Evolutionary conservation across 257 asterid genomes (phyloP), one percentile per base, ranked within the genome.

Genomic region (Gentiana dahurica): DNA sequence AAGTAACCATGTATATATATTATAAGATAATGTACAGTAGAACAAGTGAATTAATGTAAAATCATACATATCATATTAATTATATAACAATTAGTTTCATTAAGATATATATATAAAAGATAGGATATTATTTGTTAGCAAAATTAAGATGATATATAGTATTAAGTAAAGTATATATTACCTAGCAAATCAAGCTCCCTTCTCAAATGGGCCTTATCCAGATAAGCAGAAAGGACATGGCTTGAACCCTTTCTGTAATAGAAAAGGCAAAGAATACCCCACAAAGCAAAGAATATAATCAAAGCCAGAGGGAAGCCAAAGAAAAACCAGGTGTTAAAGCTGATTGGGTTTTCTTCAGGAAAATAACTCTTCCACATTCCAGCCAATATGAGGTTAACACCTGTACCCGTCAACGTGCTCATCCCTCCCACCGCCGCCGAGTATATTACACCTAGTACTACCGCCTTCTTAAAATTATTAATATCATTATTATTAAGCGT

Each of bases 361-460:
- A 78, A 90, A 39, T 90, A 90, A 43, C 89, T 84, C 87, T 79
- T 90, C 98, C 98, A 90, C 83, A 90, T 87, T 10, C 98, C 98
- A 8, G 77, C 91, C 94, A 90, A 51, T 75, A 90, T 82, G 4
- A 90, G 76, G 73, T 90, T 90, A 57, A 90, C 98, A 69, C 98
- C 98, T 60, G 96, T 90, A 55, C 98, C 98, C 0, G 95, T 90
- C 6, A 87, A 77, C 1, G 98, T 90, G 77, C 96, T 84, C 83
- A 90, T 84, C 50, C 98, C 98, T 1, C 98, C 98, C 0, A 87
- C 64, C 1, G 95, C 78, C 12, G 98, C 85, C 2, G 89, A 74
- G 77, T 84, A 90, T 37, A 60, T 84, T 0, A 87, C 98, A 2
- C 98, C 98, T 0, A 90, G 68, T 5, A 84, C 89, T 57, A 90